Conservation (phyloP, 176 grass and related monocot species). For the Saccharum officinarum region DNA sequence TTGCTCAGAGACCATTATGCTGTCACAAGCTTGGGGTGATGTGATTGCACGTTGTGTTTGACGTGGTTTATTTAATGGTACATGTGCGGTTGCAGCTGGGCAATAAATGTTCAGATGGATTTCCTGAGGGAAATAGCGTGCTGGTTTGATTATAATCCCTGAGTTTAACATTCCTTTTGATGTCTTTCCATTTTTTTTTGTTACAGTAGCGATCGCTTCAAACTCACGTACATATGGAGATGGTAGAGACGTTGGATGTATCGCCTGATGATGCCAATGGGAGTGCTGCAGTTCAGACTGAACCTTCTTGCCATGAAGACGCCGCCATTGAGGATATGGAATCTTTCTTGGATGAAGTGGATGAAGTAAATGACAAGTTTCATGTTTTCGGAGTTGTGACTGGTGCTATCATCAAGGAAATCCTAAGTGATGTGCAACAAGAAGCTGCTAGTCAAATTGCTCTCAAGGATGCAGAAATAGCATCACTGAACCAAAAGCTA, state of each 20-base stretch:
- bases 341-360: conserved; percentile 44
- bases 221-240: not conserved
- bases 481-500: conserved; percentile 40
- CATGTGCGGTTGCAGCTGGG: not conserved
- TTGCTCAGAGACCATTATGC: not conserved
- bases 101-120: conserved; percentile 10
- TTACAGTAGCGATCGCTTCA: not conserved
- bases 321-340: conserved; percentile 39
- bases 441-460: conserved; percentile 31
- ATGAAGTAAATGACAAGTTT: conserved; percentile 45
- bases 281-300: conserved; percentile 12
- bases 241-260: conserved; percentile 27
- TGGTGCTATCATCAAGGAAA: conserved; percentile 43
- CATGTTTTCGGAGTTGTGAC: conserved; percentile 49
- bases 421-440: conserved; percentile 45
- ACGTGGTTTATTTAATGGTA: not conserved
- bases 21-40: not conserved
- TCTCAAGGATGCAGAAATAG: conserved; percentile 57
- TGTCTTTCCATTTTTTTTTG: not conserved
- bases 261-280: not conserved
- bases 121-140: not conserved
- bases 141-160: not conserved
- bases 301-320: conserved; percentile 17
- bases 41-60: not conserved
- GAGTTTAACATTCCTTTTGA: not conserved